phyloP scores from a whole-genome alignment of 2,329 filamentous ascomycete genomes.

The Apiospora sp. region DNA sequence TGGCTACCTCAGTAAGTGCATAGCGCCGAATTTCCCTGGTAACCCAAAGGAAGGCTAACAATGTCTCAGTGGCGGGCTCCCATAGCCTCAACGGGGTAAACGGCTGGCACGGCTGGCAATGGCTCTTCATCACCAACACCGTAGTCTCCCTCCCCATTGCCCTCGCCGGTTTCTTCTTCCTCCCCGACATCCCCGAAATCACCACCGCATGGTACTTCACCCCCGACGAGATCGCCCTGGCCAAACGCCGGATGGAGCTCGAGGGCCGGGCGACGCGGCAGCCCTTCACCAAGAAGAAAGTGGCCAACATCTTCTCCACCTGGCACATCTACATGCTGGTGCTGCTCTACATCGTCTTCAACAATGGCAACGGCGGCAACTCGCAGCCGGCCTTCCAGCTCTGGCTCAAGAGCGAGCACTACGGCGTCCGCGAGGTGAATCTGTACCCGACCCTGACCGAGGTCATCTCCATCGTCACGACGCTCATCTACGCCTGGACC shows the following conservation, averaged over 20 bases:
- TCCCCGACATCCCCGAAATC: conserved; percentile 50
- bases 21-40: neutral
- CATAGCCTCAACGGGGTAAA: conserved; percentile 56
- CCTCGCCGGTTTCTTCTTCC: conserved; percentile 54
- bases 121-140: conserved; percentile 62
- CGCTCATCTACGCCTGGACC: conserved; percentile 70
- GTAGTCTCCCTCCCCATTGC: conserved; percentile 61
- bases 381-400: conserved; percentile 63
- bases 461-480: conserved; percentile 63
- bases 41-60: neutral
- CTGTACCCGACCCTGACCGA: conserved; percentile 67
- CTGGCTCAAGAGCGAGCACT: conserved; percentile 55
- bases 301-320: conserved; percentile 66
- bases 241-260: conserved; percentile 50
- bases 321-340: conserved; percentile 71
- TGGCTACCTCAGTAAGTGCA: conserved; percentile 54
- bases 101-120: conserved; percentile 59
- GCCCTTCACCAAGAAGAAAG: conserved; percentile 53
- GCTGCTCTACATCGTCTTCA: conserved; percentile 69
- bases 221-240: conserved; percentile 47
- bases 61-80: conserved; percentile 51
- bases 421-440: conserved; percentile 48
- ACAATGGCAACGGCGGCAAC: conserved; percentile 60
- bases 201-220: conserved; percentile 48
- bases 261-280: conserved; percentile 54